A percentile compares a stretch with the other conserved stretches of the same genome.
Conservation (phyloP, 331 rosid genomes). For the Cucumis variabilis region DNA sequence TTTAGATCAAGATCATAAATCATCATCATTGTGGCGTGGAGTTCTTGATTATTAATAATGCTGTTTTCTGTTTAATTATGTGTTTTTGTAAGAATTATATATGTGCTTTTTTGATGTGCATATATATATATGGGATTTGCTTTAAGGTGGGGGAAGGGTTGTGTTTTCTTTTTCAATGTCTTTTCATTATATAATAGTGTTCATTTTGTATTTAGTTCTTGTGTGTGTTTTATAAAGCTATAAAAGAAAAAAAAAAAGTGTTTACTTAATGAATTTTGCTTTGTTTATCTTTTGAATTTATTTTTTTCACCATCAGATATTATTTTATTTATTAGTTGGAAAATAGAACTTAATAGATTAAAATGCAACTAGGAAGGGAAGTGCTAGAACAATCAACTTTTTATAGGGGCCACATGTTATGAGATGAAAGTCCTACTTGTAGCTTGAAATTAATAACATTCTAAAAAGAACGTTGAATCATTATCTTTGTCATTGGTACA, state of each 20-base stretch:
- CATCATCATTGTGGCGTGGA: conserved; percentile 16
- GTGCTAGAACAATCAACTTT: not conserved
- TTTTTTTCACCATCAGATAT: not conserved
- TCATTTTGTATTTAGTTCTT: conserved; percentile 19
- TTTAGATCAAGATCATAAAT: not conserved
- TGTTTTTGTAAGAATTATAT: conserved; percentile 11
- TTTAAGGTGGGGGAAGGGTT: conserved; percentile 17
- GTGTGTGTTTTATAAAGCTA: not conserved
- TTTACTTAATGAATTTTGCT: not conserved
- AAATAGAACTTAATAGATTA: not conserved
- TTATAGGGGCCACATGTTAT: not conserved
- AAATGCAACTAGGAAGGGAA: not conserved
- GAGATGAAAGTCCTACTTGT: not conserved
- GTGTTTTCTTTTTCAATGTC: not conserved
- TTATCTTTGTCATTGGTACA: too few species aligned
- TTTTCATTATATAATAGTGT: not conserved
- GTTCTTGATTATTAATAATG: not conserved
- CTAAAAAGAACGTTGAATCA: not conserved
- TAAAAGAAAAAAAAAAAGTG: not conserved
- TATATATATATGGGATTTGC: conserved; percentile 20
- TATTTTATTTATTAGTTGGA: not conserved
- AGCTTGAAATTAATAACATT: not conserved
- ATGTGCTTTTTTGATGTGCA: conserved; percentile 19
- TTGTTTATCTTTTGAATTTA: not conserved
- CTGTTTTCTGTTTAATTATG: not conserved